These are phyloP conservation scores for Globisporangium middletonii DNA, from an alignment of 352 stramenopile species.

Conservation along the genomic window DNA sequence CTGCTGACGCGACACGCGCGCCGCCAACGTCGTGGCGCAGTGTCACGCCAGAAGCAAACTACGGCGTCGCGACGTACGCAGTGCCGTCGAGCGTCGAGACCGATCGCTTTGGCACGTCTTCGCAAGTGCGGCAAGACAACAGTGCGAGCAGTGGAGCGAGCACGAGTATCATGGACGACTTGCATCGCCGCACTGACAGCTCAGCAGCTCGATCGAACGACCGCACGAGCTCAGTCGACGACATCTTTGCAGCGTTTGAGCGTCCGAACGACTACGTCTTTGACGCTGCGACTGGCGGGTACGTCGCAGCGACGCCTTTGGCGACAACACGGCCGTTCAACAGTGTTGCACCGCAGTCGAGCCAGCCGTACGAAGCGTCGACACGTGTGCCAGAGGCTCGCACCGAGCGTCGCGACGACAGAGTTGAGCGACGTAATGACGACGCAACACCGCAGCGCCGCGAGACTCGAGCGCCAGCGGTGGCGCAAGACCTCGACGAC, in stretches of 20 bases:
- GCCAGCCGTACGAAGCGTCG: background rate
- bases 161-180: constrained; percentile 62
- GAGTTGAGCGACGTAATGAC: background rate
- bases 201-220: constrained; percentile 1
- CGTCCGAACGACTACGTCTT: constrained; percentile 74
- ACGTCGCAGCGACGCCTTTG: constrained; percentile 27
- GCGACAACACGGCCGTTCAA: background rate
- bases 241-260: constrained; percentile 76
- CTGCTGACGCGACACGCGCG: too few species aligned
- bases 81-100: constrained; percentile 23
- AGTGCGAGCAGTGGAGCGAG: background rate
- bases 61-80: constrained; percentile 33
- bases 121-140: background rate
- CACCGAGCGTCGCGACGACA: too few species aligned
- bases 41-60: constrained; percentile 19
- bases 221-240: constrained; percentile 39
- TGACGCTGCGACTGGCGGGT: constrained; percentile 45
- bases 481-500: constrained; percentile 3
- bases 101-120: constrained; percentile 8
- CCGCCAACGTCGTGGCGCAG: constrained; percentile 22
- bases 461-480: too few species aligned
- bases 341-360: background rate
- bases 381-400: too few species aligned
- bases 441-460: constrained; percentile 6
- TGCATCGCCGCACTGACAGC: constrained; percentile 8